Evolutionary conservation across 345 rosid species (phyloP).

Genomic region (Eucalyptus coolabah): DNA sequence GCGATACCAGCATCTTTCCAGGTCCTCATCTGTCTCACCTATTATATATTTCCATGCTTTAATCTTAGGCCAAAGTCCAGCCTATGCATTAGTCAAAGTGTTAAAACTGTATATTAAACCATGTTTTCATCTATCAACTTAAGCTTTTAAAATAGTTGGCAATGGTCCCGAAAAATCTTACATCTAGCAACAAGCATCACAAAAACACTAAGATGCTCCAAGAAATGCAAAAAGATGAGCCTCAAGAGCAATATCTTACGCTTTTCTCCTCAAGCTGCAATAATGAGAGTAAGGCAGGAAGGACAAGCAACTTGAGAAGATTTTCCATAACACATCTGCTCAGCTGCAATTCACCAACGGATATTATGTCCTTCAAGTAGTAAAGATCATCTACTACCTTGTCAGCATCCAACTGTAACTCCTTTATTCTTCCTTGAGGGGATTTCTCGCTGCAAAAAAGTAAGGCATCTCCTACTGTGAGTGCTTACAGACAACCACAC

Average conservation of each 20-base stretch:
- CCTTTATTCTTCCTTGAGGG: slow-evolving; percentile 9
- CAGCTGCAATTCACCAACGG: slow-evolving; percentile 30
- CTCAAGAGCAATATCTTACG: slow-evolving; percentile 21
- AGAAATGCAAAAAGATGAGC: not conserved
- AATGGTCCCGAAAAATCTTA: not conserved
- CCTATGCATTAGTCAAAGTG: not conserved
- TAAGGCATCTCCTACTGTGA: not conserved
- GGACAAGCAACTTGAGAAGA: slow-evolving; percentile 32
- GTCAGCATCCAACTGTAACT: slow-evolving; percentile 32
- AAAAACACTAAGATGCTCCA: not conserved
- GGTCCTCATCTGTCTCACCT: not conserved
- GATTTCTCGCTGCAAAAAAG: slow-evolving; percentile 24
- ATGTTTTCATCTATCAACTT: not conserved
- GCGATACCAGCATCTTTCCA: not conserved
- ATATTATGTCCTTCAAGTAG: slow-evolving; percentile 53
- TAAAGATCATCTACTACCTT: slow-evolving; percentile 52
- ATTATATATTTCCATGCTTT: not conserved
- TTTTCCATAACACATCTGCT: slow-evolving; percentile 26
- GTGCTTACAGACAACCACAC: not conserved
- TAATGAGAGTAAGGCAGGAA: slow-evolving; percentile 38
- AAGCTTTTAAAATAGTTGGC: not conserved
- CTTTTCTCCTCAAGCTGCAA: slow-evolving; percentile 18
- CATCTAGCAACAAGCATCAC: not conserved
- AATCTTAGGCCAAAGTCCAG: not conserved
- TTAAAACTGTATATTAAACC: not conserved